phyloP scores from a whole-genome alignment of 352 stramenopile genomes.

The Phytophthora agathidicida region DNA sequence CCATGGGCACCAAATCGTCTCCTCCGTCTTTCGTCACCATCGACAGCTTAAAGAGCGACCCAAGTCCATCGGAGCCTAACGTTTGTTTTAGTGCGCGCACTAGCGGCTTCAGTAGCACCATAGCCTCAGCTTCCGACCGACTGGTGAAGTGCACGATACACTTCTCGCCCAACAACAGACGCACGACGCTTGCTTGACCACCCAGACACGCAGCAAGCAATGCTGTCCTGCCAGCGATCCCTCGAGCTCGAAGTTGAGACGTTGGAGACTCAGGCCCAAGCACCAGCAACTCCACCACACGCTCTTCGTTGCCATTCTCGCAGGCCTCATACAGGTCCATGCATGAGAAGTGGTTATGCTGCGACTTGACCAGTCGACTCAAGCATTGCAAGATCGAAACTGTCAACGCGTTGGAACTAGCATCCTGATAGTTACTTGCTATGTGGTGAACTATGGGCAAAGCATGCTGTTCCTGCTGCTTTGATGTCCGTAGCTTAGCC shows the following conservation, averaged over 20 bases:
- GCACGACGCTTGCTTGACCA: conserved; percentile 65
- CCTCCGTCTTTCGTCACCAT: conserved; percentile 54
- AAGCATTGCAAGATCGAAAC: conserved; percentile 21
- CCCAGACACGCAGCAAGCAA: conserved; percentile 73
- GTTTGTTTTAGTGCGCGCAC: conserved; percentile 10
- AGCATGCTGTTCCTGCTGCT: neutral
- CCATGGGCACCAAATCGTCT: conserved; percentile 47
- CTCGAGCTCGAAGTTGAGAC: conserved; percentile 31
- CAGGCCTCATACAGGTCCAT: conserved; percentile 86
- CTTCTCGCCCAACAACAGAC: conserved; percentile 65
- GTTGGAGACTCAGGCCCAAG: conserved; percentile 27
- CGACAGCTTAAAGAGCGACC: conserved; percentile 42
- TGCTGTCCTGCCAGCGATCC: conserved; percentile 62
- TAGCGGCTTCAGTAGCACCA: conserved; percentile 50
- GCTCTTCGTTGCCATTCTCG: conserved; percentile 87
- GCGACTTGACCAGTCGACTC: conserved; percentile 8
- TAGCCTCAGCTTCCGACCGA: conserved; percentile 45
- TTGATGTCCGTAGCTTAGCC: neutral
- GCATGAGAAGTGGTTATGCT: conserved; percentile 1
- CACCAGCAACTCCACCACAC: conserved; percentile 77
- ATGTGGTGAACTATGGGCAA: neutral
- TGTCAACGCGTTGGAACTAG: neutral
- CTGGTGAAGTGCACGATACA: conserved; percentile 75
- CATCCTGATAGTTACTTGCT: conserved; percentile 15
- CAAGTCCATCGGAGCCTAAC: neutral